Base-by-base conservation (phyloP, 2,329 filamentous ascomycete genomes). In the Fusarium tupiense region DNA sequence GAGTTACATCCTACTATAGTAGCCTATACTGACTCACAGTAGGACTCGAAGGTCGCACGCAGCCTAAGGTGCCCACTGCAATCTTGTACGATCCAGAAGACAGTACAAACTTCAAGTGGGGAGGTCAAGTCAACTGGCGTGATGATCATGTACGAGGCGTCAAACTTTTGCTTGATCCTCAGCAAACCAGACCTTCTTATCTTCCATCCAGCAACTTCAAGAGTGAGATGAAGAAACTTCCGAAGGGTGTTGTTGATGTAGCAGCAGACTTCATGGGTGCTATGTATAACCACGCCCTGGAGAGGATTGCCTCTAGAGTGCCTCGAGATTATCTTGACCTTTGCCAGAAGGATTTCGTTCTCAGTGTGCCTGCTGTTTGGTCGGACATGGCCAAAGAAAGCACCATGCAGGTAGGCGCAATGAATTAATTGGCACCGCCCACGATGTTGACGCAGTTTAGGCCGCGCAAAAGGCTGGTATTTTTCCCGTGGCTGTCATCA, bases 391-490 rank as follows among this genome's bases (percentile, higher is more conserved):
- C 40, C 22, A 41, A 41, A 41, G 40, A 41, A 41, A 41, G 13
- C 22, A 41, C 40, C 8, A 41, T 41, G 22, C 40, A 41, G 22
- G 40, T 41, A 41, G 13, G 40, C 3, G 3, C 8, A 14, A 41
- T 22, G 12, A 14, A 8, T 8, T 8, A 13, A n/a, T 9, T 14
- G 20, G 20, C 12, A n/a, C 1, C n/a, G 13, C 0, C 1, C 13
- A n/a, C 13, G 1, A 16, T 16, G 2, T 1, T 41, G 40, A 41
- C 22, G 0, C 8, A 16, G 4, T 41, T 16, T n/a, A 41, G 40
- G 40, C 40, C 13, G 40, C 40, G 5, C 40, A 41, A 22, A 41
- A n/a, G 4, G 40, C 40, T 16, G 40, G 40, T 6, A 41, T 41
- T 3, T 41, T 41, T 10, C 40, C 40, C 3, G 40, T 41, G 22